Base-by-base conservation (phyloP, 768 basidiomycete species). In the Ramaria sp. region DNA sequence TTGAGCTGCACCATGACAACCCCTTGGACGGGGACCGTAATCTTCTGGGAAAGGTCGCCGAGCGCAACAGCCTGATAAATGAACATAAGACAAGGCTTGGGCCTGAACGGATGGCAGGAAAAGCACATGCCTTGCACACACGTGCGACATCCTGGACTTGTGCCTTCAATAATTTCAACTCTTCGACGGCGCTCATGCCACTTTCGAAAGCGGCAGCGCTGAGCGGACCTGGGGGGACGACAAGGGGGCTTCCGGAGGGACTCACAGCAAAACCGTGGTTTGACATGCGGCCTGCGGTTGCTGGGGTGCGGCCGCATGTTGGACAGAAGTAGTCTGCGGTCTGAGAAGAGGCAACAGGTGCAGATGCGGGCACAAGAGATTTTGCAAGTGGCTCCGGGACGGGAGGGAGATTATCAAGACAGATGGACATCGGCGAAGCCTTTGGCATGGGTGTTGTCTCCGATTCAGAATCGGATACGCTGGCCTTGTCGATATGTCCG, bases 131-230 rank as follows among this genome's bases (percentile, higher is more conserved):
- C 65, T 86, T 85, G 68, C 87, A 89, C 34, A 89, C 87, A 31
- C 86, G 73, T 19, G 86, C 86, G 47, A 88, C 85, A 63, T 89
- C 76, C 71, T 89, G 85, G 0, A 91, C 88, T 71, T 91, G 90
- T 20, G 87, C 86, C 68, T 88, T 88, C 58, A 92, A 78, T 37
- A 90, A 69, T 62, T 78, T 79, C 34, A 91, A 76, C 70, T 92
- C 88, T 67, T 88, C 82, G 12, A 83, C 79, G n/a, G 81, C 81
- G 58, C 78, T 81, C 75, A 83, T 76, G 50, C 80, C 80, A 60
- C 76, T 76, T 67, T 81, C 79, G 54, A 75, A 75, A 4, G 79
- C 79, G 1, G 81, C 80, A 15, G 73, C 71, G 39, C 76, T 77
- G 45, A 82, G 73, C 22, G 79, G 78, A 65, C 82, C 82, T 38